phyloP scores from a whole-genome alignment of 495 filamentous ascomycete species.

The Neurospora sp. region DNA sequence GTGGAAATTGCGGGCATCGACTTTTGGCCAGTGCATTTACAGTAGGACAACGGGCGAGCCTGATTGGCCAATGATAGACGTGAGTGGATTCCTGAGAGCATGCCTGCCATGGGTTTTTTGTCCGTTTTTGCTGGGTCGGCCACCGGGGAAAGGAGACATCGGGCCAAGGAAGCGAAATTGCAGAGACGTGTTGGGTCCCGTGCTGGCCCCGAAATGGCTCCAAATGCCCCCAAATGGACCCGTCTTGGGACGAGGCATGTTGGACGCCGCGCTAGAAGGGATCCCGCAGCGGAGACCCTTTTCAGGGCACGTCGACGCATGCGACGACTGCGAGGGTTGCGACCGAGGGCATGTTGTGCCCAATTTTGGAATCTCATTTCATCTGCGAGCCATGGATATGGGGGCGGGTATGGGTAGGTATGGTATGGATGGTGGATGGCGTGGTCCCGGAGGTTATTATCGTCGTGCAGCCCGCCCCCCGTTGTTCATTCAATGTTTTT shows the following conservation, averaged over 20 bases:
- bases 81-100: not conserved
- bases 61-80: not conserved
- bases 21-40: not conserved
- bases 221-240: not conserved
- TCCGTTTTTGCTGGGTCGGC: not conserved
- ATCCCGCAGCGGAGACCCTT: conserved; percentile 2
- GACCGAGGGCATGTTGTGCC: not conserved
- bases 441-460: not conserved
- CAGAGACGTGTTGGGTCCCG: not conserved
- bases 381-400: not conserved
- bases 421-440: not conserved
- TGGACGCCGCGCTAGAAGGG: not conserved
- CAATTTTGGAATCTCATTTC: not conserved
- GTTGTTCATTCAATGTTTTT: conserved; percentile 1
- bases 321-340: not conserved
- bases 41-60: not conserved
- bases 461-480: not conserved
- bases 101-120: not conserved
- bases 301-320: conserved; percentile 1
- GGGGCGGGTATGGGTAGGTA: not conserved
- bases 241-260: not conserved
- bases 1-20: not conserved
- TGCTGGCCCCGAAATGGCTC: not conserved
- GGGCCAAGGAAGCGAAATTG: not conserved
- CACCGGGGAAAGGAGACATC: not conserved